Base-by-base conservation (phyloP, 148 eudicot species). In the Chenopodium suecicum region DNA sequence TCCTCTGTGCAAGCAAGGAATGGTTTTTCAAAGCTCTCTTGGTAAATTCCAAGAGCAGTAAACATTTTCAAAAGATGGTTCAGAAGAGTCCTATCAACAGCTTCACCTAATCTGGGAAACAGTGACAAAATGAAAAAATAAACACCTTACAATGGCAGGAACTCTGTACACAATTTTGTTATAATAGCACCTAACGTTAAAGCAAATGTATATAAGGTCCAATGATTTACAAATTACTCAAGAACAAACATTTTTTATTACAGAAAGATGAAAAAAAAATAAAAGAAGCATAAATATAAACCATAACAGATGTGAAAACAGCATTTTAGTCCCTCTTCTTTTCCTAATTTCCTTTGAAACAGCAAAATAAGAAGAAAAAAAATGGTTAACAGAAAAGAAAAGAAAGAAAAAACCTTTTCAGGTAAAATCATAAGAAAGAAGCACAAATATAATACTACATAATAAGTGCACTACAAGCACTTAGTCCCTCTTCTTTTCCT, bases 31-130 rank as follows among this genome's bases (percentile, higher is more conserved):
- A 95, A 95, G 86, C 93, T 93, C 81, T 92, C 97, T 60, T 88
- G 80, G 82, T 95, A 95, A 77, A 95, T 93, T 67, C 94, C 98
- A 44, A 95, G 85, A 50, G 99, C 98, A 65, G 94, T 91, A 77
- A 95, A 95, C 99, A 95, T 95, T 92, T 95, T 95, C 86, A 95
- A 82, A 63, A 95, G 98, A 93, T 95, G 97, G 79, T 91, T 93
- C 77, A 95, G 93, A 27, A 93, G 98, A 88, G 98, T 93, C 89
- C 97, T 95, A 86, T 95, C 94, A 85, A 91, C 92, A 81, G 99
- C 91, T 88, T 95, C 99, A 46, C 99, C 98, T 83, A 90, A 84
- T 86, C 99, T 95, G 90, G 78, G 89, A 84, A 47, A 78, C 58
- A 82, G 65, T 63, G 10, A 83, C 32, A 83, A 56, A 13, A 37